Conservation (phyloP, 805 yeast species). For the Suhomyces pyralidae region DNA sequence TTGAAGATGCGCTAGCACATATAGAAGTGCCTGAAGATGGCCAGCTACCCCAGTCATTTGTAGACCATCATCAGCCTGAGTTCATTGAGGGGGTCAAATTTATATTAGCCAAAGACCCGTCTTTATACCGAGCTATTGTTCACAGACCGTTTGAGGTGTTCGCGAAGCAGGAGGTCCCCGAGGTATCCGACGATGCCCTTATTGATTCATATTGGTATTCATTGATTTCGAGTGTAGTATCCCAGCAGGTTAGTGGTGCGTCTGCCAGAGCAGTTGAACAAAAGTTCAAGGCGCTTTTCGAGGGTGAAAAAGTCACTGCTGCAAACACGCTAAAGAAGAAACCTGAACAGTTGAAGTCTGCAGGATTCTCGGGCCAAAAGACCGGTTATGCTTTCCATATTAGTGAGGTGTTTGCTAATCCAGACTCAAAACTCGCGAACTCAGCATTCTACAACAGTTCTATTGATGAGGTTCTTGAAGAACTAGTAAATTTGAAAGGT, state of each 20-base stretch:
- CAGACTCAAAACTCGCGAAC: slow-evolving; percentile 29
- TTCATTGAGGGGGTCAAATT: slow-evolving; percentile 32
- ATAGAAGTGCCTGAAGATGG: slow-evolving; percentile 6
- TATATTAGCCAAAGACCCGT: slow-evolving; percentile 29
- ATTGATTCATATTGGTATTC: slow-evolving; percentile 36
- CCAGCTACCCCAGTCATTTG: slow-evolving; percentile 25
- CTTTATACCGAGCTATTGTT: slow-evolving; percentile 32
- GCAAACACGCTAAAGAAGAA: slow-evolving; percentile 37
- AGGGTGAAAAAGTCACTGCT: slow-evolving; percentile 50
- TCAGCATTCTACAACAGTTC: slow-evolving; percentile 37
- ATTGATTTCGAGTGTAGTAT: slow-evolving; percentile 45
- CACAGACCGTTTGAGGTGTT: slow-evolving; percentile 27
- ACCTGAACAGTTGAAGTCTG: slow-evolving; percentile 50
- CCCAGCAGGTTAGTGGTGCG: slow-evolving; percentile 76
- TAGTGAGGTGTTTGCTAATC: slow-evolving; percentile 48
- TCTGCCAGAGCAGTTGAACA: slow-evolving; percentile 69
- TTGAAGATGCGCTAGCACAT: slow-evolving; percentile 10
- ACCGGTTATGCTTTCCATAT: slow-evolving; percentile 58
- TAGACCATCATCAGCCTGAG: slow-evolving; percentile 28
- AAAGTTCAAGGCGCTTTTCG: slow-evolving; percentile 39
- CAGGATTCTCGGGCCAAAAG: slow-evolving; percentile 71
- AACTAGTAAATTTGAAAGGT: slow-evolving; percentile 59
- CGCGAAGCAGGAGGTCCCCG: slow-evolving; percentile 3
- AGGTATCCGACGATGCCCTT: slow-evolving; percentile 10
- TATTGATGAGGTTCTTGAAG: slow-evolving; percentile 47